Base-by-base conservation (phyloP, 495 filamentous ascomycete species). In the Penicillium nucicola region DNA sequence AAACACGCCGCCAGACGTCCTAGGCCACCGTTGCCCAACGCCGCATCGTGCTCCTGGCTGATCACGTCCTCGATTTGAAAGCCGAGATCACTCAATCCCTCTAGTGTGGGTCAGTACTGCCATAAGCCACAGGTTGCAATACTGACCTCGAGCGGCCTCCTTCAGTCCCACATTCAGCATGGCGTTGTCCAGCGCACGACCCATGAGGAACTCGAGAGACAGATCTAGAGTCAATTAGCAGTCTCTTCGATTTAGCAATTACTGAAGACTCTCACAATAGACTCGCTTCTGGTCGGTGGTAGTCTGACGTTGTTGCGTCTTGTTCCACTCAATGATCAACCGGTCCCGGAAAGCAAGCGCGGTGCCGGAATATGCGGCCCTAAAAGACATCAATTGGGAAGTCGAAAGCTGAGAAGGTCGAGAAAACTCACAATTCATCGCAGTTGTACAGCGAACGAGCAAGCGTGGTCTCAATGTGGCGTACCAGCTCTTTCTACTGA, bases 51-150 rank as follows among this genome's bases (percentile, higher is more conserved):
- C 63, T 98, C 93, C 65, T 97, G 93, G 41, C 77, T 76, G 64
- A 98, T 92, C 52, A 97, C 83, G 70, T 98, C 95, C 68, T 98
- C 93, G 60, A 98, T 87, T 35, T 93, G 86, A 78, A 97, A 97
- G 19, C 93, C 93, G 10, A 98, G 87, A 5, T 97, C 90, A 22
- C 67, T 64, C 31, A 98, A 78, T 55, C 95, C 93, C 53, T 88
- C 88, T 89, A 18, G 17, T 54, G 18, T 45, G 31, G 14, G 17
- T 55, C 48, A 39, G 39, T 32, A 15, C 3, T 14, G 6, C 14
- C 4, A 22, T 32, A n/a, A n/a, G 9, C 39, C 14, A 9, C 47
- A 11, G 23, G 14, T 41, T 14, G 2, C 9, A 11, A n/a, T 4
- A 50, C 66, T 32, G 72, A 90, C 88, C 81, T 72, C 82, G 83